Percentiles rank a stretch among this genome's conserved stretches.
These are phyloP conservation scores for Alectoria sarmentosa DNA, from an alignment of 495 filamentous ascomycete genomes.

Conservation along the genomic window DNA sequence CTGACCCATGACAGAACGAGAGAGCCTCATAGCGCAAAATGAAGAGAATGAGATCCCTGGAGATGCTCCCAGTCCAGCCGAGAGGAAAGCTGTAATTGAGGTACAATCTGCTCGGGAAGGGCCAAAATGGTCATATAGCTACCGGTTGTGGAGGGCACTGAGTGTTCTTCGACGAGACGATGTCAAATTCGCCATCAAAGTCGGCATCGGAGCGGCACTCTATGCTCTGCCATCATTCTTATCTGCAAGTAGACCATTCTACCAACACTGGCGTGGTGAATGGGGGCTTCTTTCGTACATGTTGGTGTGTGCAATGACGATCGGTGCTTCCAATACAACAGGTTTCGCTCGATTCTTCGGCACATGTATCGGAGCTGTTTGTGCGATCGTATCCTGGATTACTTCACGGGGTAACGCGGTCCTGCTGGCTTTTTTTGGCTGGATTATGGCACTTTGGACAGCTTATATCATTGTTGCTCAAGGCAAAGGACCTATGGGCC, in stretches of 20 bases:
- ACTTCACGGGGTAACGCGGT: conserved; percentile 62
- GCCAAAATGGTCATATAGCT: conserved; percentile 33
- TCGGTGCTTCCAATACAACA: conserved; percentile 90
- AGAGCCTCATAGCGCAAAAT: conserved; percentile 18
- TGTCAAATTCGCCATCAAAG: conserved; percentile 79
- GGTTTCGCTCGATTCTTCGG: conserved; percentile 81
- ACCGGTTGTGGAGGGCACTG: conserved; percentile 53
- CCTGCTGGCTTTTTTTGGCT: conserved; percentile 68
- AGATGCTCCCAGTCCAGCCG: conserved; percentile 16
- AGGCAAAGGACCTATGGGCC: conserved; percentile 81
- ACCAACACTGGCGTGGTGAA: conserved; percentile 87
- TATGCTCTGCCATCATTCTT: conserved; percentile 87
- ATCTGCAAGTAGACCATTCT: conserved; percentile 65
- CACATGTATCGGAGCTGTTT: conserved; percentile 71
- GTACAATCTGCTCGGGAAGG: conserved; percentile 19
- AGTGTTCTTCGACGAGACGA: conserved; percentile 57
- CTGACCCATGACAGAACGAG: conserved; percentile 7
- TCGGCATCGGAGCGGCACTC: conserved; percentile 77
- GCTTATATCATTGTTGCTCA: conserved; percentile 83
- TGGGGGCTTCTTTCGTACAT: conserved; percentile 97
- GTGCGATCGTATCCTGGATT: conserved; percentile 71
- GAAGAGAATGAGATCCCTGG: conserved; percentile 15
- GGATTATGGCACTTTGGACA: conserved; percentile 70
- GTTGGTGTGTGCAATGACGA: conserved; percentile 96
- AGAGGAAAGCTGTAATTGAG: conserved; percentile 20